A percentile compares a stretch with the other conserved stretches of the same genome.
Conservation (phyloP, 2,329 filamentous ascomycete species). For the Talaromyces sp. region DNA sequence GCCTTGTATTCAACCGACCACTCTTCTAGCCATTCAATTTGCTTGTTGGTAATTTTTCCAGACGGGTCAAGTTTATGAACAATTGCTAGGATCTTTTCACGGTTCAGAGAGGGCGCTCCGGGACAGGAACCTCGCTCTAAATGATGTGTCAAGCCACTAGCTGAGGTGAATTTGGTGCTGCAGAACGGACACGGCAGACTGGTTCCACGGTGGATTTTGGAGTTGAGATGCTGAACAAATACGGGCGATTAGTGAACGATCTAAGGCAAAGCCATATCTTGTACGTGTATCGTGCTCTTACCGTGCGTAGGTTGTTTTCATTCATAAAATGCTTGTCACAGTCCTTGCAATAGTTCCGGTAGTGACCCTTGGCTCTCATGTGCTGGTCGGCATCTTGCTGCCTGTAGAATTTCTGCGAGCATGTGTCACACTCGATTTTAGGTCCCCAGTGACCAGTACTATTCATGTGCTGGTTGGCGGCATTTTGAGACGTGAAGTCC, state of each 20-base stretch:
- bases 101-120: slow-evolving; percentile 41
- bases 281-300: slow-evolving; percentile 9
- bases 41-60: slow-evolving; percentile 49
- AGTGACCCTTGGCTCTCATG: slow-evolving; percentile 21
- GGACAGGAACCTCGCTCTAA: slow-evolving; percentile 54
- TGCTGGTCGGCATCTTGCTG: slow-evolving; percentile 23
- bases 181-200: slow-evolving; percentile 55
- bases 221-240: slow-evolving; percentile 51
- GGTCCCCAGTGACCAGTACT: slow-evolving; percentile 14
- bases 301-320: slow-evolving; percentile 28
- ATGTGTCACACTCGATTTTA: slow-evolving; percentile 24
- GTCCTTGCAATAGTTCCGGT: slow-evolving; percentile 23
- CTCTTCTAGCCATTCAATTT: slow-evolving; percentile 44
- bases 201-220: slow-evolving; percentile 44
- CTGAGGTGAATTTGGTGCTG: slow-evolving; percentile 40
- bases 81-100: slow-evolving; percentile 44
- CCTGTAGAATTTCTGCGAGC: slow-evolving; percentile 18
- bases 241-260: background rate
- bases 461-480: slow-evolving; percentile 28
- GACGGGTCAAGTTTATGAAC: slow-evolving; percentile 45
- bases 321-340: slow-evolving; percentile 29
- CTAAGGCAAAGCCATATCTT: background rate
- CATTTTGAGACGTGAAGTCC: slow-evolving; percentile 19
- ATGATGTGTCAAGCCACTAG: slow-evolving; percentile 54
- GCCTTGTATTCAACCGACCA: slow-evolving; percentile 30